Evolutionary conservation across 306 rosid genomes (phyloP).

Genomic region (Lupinus albus): DNA sequence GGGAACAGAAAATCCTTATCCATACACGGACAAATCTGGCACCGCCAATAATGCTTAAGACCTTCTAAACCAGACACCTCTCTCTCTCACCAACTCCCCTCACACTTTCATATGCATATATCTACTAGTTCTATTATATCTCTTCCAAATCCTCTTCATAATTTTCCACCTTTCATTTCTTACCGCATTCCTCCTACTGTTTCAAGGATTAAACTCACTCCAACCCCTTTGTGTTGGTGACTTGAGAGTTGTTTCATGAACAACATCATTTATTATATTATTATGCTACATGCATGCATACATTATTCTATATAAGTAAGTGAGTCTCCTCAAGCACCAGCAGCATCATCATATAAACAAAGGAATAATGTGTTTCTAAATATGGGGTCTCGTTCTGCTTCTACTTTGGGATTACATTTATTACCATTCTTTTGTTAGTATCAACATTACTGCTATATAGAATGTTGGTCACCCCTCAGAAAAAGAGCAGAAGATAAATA

Average conservation of each 20-base stretch:
- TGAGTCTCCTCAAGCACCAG: slow-evolving; percentile 4
- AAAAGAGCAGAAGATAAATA: slow-evolving; percentile 9
- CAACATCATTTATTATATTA: slow-evolving; percentile 58
- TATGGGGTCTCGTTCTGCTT: slow-evolving; percentile 68
- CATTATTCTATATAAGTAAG: slow-evolving; percentile 11
- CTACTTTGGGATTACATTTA: slow-evolving; percentile 66
- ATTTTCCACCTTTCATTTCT: slow-evolving; percentile 76
- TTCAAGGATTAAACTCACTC: slow-evolving; percentile 13
- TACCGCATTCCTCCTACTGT: slow-evolving; percentile 46
- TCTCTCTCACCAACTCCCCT: slow-evolving; percentile 36
- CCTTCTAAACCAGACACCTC: slow-evolving; percentile 52
- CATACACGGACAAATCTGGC: slow-evolving; percentile 94
- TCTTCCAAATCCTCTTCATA: slow-evolving; percentile 39
- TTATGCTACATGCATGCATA: too few species aligned
- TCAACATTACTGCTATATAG: slow-evolving; percentile 48
- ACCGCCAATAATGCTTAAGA: slow-evolving; percentile 93
- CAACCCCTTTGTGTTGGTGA: background rate
- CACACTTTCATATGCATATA: slow-evolving; percentile 47
- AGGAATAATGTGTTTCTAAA: slow-evolving; percentile 51
- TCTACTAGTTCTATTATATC: slow-evolving; percentile 31
- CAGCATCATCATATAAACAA: slow-evolving; percentile 46
- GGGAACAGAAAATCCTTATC: too few species aligned
- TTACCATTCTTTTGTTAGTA: slow-evolving; percentile 62
- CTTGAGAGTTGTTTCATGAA: slow-evolving; percentile 45
- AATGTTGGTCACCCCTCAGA: slow-evolving; percentile 63